Percentiles rank a stretch among this genome's conserved stretches.
phyloP scores from a whole-genome alignment of 31 red algal genomes.

The Porphyra umbilicalis region DNA sequence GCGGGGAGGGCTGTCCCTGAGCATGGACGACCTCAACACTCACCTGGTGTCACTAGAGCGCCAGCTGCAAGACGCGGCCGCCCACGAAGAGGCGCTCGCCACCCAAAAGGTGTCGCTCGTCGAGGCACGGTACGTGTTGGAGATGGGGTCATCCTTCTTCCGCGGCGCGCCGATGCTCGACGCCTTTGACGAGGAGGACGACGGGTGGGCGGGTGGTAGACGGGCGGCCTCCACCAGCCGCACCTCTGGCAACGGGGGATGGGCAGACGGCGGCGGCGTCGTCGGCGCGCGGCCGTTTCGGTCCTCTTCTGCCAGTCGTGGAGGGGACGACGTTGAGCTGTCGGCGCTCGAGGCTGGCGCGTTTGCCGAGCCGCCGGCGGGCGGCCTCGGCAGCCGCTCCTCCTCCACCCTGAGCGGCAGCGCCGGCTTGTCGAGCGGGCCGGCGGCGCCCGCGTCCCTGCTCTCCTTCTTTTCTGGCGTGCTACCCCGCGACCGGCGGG shows the following conservation, averaged over 20 bases:
- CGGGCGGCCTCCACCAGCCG: conserved; percentile 21
- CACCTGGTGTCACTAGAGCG: conserved; percentile 64
- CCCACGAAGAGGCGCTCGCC: conserved; percentile 50
- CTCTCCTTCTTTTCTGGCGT: conserved; percentile 72
- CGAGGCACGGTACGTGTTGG: conserved; percentile 75
- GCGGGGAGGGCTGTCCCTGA: conserved; percentile 11
- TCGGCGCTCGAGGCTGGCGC: not conserved
- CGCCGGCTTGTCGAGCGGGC: not conserved
- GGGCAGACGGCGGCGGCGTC: not conserved
- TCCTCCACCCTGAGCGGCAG: not conserved
- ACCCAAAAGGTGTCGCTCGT: conserved; percentile 61
- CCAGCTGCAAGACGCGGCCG: conserved; percentile 62
- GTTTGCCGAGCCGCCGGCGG: not conserved
- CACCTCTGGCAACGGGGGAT: conserved; percentile 23
- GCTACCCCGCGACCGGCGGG: conserved; percentile 37
- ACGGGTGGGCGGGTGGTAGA: conserved; percentile 30
- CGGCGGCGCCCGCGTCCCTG: not conserved
- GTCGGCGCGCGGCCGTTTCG: not conserved
- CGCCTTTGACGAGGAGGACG: conserved; percentile 8
- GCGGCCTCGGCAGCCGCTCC: not conserved
- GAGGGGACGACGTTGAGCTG: not conserved
- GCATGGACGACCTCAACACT: conserved; percentile 58
- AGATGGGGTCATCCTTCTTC: conserved; percentile 61
- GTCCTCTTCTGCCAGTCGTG: not conserved
- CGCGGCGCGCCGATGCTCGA: conserved; percentile 28